Base-by-base conservation (phyloP, 441 rosid species). In the Gossypium lobatum region DNA sequence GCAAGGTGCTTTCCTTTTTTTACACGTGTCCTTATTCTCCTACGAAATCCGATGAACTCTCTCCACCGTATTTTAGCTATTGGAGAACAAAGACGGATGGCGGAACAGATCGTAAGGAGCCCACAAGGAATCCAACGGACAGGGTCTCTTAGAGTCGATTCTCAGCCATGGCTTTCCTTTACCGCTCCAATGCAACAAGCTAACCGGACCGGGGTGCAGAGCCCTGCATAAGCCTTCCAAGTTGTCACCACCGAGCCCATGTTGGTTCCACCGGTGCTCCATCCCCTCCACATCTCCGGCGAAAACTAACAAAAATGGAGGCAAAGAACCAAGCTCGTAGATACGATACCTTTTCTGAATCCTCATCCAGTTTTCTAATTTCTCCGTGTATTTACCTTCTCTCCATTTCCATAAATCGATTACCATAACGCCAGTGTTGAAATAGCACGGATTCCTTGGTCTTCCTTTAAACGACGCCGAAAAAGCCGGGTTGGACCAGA, bases 401-500 rank as follows among this genome's bases (percentile, higher is more conserved):
- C 97, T 74, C 94, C 94, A 91, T 73, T 79, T 86, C 77, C 79
- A 52, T 23, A 89, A 39, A 73, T 91, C 89, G 16, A 88, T 91
- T 84, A 91, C 94, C 97, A 91, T 91, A 67, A 91, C 96, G 1
- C 96, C 96, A 7, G 96, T 91, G 81, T 91, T 91, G 75, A 91
- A 91, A 66, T 91, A 91, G 28, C 94, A 91, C 2, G 90, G 74
- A 28, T 14, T 82, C 48, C 88, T 74, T 14, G 75, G 80, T 80
- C 37, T 72, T 11, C 82, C 91, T 23, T 57, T 72, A 45, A 88
- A 78, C 18, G 86, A 59, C 78, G 84, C 77, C 63, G 83, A 76
- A 50, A 73, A 80, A 0, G n/a, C 71, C 2, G 82, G 77, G 21
- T 81, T 85, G 14, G 88, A 82, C 95, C 95, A 91, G 78, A 87